These are phyloP conservation scores for Rhizophlyctis rosea DNA, from an alignment of 192 early-diverging fungal genomes.

Conservation along the genomic window DNA sequence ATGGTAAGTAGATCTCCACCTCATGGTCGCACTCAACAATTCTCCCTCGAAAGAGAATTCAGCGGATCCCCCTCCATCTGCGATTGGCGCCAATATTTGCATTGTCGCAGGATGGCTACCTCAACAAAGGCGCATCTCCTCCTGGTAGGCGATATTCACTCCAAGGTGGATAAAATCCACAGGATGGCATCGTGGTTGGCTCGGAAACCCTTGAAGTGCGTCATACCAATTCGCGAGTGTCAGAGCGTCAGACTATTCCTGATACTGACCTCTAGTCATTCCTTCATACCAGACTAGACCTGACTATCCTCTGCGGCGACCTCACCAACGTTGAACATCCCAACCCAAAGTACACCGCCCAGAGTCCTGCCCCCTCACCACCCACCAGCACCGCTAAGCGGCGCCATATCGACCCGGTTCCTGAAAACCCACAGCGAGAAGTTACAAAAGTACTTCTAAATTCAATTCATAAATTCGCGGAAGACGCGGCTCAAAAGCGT, in stretches of 20 bases:
- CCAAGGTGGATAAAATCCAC: slow-evolving; percentile 26
- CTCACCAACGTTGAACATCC: slow-evolving; percentile 21
- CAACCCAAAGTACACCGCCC: background rate
- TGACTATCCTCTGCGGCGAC: slow-evolving; percentile 22
- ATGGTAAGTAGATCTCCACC: too few species aligned
- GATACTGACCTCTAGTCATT: background rate
- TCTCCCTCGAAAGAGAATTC: background rate
- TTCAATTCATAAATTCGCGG: slow-evolving; percentile 7
- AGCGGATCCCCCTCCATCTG: background rate
- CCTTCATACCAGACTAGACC: slow-evolving; percentile 26
- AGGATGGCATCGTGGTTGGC: slow-evolving; percentile 20
- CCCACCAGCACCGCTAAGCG: too few species aligned
- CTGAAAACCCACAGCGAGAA: background rate
- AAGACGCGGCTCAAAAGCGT: slow-evolving; percentile 8
- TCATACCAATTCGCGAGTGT: background rate
- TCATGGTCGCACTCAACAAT: too few species aligned
- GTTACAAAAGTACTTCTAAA: background rate
- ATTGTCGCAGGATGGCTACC: background rate
- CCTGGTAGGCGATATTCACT: slow-evolving; percentile 22
- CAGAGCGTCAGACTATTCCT: background rate
- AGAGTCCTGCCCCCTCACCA: background rate
- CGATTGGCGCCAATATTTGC: too few species aligned
- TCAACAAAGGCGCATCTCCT: slow-evolving; percentile 9
- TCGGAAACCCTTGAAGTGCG: slow-evolving; percentile 11
- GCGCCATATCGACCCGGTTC: too few species aligned